Conservation (phyloP, 1,139 yeast genomes). For the Protomyces gravidus region DNA sequence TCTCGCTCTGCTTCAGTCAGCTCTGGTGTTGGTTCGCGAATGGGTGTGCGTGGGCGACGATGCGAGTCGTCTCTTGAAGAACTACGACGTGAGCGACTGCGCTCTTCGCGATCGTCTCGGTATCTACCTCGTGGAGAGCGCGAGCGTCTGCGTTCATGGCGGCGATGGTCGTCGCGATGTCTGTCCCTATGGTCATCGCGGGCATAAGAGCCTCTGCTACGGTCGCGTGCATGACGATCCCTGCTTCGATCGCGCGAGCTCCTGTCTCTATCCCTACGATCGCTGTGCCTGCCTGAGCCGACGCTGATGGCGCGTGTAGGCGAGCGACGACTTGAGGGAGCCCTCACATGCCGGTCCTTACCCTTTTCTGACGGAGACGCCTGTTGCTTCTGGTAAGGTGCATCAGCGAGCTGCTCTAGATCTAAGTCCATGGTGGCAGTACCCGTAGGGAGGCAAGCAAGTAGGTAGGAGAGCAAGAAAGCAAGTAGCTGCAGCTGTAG, state of each 20-base stretch:
- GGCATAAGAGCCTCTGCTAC: too few relatives aligned
- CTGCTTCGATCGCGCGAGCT: conserved; percentile 24
- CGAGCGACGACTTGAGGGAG: background rate
- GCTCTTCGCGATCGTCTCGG: background rate
- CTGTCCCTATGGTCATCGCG: conserved; percentile 24
- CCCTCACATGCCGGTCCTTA: background rate
- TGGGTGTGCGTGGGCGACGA: conserved; percentile 17
- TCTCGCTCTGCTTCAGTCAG: conserved; percentile 39
- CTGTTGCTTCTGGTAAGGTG: conserved; percentile 29
- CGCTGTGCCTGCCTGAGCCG: conserved; percentile 29
- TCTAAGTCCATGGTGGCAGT: conserved; percentile 26
- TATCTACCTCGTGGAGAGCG: conserved; percentile 26
- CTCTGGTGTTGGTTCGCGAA: conserved; percentile 30
- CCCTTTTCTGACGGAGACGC: conserved; percentile 9
- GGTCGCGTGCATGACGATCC: conserved; percentile 21
- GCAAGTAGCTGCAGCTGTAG: too few relatives aligned
- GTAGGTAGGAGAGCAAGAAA: too few relatives aligned
- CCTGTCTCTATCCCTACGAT: conserved; percentile 10
- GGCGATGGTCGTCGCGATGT: conserved; percentile 18
- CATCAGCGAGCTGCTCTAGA: conserved; percentile 32
- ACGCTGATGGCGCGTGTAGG: conserved; percentile 13
- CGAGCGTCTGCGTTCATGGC: conserved; percentile 23
- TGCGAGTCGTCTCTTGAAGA: background rate
- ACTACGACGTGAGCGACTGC: background rate
- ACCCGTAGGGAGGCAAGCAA: background rate